Evolutionary conservation across 2,329 filamentous ascomycete genomes (phyloP).

Genomic region (Cercospora sojina): DNA sequence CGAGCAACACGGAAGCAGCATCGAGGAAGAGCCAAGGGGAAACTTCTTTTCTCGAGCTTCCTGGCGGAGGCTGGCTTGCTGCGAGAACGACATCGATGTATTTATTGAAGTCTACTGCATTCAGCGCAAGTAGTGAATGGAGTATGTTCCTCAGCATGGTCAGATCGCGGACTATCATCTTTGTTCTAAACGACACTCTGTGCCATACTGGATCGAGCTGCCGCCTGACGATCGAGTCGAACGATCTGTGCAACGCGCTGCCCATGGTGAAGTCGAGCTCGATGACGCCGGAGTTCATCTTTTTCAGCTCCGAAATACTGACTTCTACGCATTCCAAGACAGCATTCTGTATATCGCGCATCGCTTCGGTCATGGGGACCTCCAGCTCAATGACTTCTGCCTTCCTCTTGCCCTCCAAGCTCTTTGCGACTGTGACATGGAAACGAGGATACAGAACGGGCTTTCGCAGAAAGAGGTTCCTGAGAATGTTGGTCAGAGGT

Average conservation of each 20-base stretch:
- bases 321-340: slow-evolving; percentile 95
- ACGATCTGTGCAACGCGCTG: slow-evolving; percentile 86
- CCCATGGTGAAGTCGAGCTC: slow-evolving; percentile 98
- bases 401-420: slow-evolving; percentile 85
- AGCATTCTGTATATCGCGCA: slow-evolving; percentile 90
- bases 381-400: slow-evolving; percentile 97
- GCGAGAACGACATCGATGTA: slow-evolving; percentile 93
- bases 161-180: slow-evolving; percentile 88
- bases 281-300: slow-evolving; percentile 75
- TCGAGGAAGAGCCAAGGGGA: slow-evolving; percentile 96
- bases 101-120: slow-evolving; percentile 86
- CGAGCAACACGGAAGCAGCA: slow-evolving; percentile 90
- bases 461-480: slow-evolving; percentile 86
- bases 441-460: slow-evolving; percentile 91
- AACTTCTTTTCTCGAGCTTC: slow-evolving; percentile 81
- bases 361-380: slow-evolving; percentile 90
- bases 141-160: slow-evolving; percentile 79
- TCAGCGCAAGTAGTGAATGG: slow-evolving; percentile 76
- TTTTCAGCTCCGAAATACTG: slow-evolving; percentile 90
- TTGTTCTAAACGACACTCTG: slow-evolving; percentile 89
- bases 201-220: slow-evolving; percentile 98
- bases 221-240: slow-evolving; percentile 81
- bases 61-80: slow-evolving; percentile 82
- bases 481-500: slow-evolving; percentile 84
- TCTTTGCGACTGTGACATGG: slow-evolving; percentile 83